A percentile compares a stretch with the other conserved stretches of the same genome.
Evolutionary conservation across 129 eudicot species (phyloP).

Genomic region (Chrysanthemum lavandulifolium): DNA sequence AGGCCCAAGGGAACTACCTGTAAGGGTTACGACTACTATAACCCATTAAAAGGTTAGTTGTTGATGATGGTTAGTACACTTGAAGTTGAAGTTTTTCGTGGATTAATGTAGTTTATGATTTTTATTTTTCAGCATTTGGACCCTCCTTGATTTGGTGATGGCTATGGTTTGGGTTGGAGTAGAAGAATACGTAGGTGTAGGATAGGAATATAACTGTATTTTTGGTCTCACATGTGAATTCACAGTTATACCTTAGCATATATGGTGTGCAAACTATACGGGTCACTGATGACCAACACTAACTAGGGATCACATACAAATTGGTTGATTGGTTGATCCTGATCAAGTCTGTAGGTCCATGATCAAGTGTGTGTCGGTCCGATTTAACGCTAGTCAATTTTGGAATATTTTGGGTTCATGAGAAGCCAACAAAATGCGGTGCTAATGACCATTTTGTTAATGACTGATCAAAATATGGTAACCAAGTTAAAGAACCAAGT

Average conservation of each 20-base stretch:
- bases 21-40: slow-evolving; percentile 6
- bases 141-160: slow-evolving; percentile 6
- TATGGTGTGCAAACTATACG: not conserved
- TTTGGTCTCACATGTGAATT: not conserved
- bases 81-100: not conserved
- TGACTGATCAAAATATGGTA: too few species aligned
- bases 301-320: not conserved
- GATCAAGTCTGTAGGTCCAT: too few species aligned
- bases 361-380: too few species aligned
- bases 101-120: not conserved
- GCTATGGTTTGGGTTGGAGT: not conserved
- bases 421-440: too few species aligned
- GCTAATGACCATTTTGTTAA: too few species aligned
- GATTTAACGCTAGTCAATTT: too few species aligned
- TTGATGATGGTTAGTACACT: not conserved
- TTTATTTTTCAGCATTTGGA: slow-evolving; percentile 2
- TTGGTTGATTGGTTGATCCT: not conserved
- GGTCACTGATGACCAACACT: not conserved
- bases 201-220: not conserved
- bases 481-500: too few species aligned
- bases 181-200: not conserved
- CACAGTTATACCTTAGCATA: not conserved
- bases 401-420: too few species aligned
- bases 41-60: slow-evolving; percentile 6
- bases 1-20: not conserved